phyloP scores from a whole-genome alignment of 768 basidiomycete species.

The Macrolepiota albuminosa region DNA sequence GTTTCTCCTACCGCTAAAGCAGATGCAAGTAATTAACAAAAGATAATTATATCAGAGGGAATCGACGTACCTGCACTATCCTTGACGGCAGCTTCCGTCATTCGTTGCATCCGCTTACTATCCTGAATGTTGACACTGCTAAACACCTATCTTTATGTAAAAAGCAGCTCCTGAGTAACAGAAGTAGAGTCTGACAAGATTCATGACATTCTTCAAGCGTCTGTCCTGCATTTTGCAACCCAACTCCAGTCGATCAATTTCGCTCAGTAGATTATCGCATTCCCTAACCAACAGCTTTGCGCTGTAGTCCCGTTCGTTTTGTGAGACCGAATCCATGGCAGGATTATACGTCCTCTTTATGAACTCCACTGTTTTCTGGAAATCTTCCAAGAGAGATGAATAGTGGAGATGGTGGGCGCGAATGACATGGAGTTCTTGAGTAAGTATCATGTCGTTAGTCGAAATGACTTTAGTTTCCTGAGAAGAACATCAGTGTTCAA shows the following conservation, averaged over 20 bases:
- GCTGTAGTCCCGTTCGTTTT: conserved; percentile 25
- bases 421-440: conserved; percentile 46
- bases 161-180: neutral
- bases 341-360: conserved; percentile 41
- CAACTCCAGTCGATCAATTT: conserved; percentile 41
- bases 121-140: conserved; percentile 55
- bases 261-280: conserved; percentile 42
- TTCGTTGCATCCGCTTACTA: conserved; percentile 43
- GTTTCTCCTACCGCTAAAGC: conserved; percentile 18
- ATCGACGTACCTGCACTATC: conserved; percentile 39
- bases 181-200: conserved; percentile 30
- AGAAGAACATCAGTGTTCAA: neutral
- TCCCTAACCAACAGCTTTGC: conserved; percentile 37
- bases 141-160: conserved; percentile 39
- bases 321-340: conserved; percentile 35
- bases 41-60: neutral
- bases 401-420: conserved; percentile 52
- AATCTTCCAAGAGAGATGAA: conserved; percentile 41
- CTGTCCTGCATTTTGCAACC: conserved; percentile 42
- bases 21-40: neutral
- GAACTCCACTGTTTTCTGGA: conserved; percentile 41
- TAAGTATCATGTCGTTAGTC: conserved; percentile 37
- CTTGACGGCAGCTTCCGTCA: conserved; percentile 48
- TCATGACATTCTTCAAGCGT: conserved; percentile 49
- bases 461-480: conserved; percentile 43